Evolutionary conservation across 306 rosid species (phyloP), one percentile per base, ranked within the genome.

Genomic region (Trichosanthes cucumerina): DNA sequence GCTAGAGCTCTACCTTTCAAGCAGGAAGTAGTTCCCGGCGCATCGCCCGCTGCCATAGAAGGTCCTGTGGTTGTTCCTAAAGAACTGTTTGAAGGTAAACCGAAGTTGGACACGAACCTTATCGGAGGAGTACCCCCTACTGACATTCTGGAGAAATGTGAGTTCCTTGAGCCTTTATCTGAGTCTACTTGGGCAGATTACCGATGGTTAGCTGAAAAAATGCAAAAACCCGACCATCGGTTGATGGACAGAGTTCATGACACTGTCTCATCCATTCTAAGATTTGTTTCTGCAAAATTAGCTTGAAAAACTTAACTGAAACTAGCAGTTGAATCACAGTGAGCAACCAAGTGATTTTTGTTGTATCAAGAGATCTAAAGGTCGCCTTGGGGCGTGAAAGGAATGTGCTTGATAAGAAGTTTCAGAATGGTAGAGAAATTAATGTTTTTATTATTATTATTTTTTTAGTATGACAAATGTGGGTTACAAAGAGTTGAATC

Each of bases 21-120:
- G 87, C 97, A 92, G 83, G 98, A 94, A 80, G 95, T 91, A 69
- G 84, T 94, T 76, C 96, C 98, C 1, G 98, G 97, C 66, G 85
- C 96, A 36, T 88, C 93, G 62, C 98, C 97, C 6, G 79, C 86
- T 6, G 83, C 76, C 78, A 85, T 94, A 46, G 93, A 84, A 72
- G 83, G 82, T 83, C 68, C 89, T 60, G 23, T 79, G 0, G 75
- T 81, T 26, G 79, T 72, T 71, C 83, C 90, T 2, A 49, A 76
- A 28, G 96, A 86, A 82, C 84, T 90, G 66, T 54, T 79, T 44
- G 87, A 94, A 81, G 96, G 95, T 46, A 84, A 89, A 78, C 97
- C 96, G 2, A 89, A 81, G 84, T 90, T 92, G 69, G 88, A 84
- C 53, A 87, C 96, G 63, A 95, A 95, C 89, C 96, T 95, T 23